Evolutionary conservation across 2,329 filamentous ascomycete species (phyloP), one percentile per base, ranked within the genome.

Genomic region (Remersonia thermophila): DNA sequence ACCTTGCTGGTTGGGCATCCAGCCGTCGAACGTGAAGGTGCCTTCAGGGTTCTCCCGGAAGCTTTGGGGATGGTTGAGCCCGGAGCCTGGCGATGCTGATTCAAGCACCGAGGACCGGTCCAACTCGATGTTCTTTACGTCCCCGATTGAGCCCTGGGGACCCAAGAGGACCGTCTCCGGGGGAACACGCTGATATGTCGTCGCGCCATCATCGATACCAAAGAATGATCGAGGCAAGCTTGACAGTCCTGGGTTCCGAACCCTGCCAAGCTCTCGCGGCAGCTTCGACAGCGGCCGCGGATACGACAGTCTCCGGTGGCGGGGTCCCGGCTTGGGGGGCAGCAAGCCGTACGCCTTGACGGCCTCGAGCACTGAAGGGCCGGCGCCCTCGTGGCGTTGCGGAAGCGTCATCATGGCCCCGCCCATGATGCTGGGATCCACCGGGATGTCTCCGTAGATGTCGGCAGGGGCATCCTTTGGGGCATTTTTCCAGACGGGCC

Each of bases 11-110:
- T 54, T 50, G n/a, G 66, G 64, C 53, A 65, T 58, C 59, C 57
- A 64, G 7, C 65, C 65, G 2, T 55, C 44, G 41, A 67, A 46
- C 0, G 60, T 58, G 41, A 66, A 61, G 41, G 63, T 68, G 13
- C 35, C 32, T 3, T 52, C 52, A 14, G 54, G 42, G 8, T 47
- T 40, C 34, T 62, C 57, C 34, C 67, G 63, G 30, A 59, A 56
- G 9, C 49, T 33, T 5, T 44, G 29, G 2, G 51, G 42, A 3
- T 56, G 43, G 6, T 38, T 43, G 7, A 59, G 55, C 60, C 60
- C 63, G 14, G 30, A 12, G 13, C 37, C 41, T 3, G 16, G 25
- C 11, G 39, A 20, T 35, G 14, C 29, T 11, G 32, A 25, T 30
- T 42, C 23, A 6, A 50, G 36, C 7, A 32, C 28, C 1, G 32